phyloP scores from a whole-genome alignment of 371 early-diverging fungal genomes.

The Saksenaea vasiformis region DNA sequence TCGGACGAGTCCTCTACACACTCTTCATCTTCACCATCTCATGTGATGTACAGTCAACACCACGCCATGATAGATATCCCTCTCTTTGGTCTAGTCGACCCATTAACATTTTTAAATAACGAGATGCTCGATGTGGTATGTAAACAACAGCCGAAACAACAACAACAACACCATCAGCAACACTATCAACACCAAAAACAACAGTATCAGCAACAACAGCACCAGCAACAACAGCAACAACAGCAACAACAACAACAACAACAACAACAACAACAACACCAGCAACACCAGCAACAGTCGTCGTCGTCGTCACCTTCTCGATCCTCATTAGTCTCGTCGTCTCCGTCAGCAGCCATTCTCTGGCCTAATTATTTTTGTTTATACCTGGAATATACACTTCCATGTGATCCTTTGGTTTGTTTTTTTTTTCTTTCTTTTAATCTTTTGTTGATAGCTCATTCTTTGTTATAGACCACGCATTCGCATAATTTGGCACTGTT shows the following conservation, averaged over 20 bases:
- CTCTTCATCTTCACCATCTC: conserved; percentile 42
- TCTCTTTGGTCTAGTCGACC: neutral
- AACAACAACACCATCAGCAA: conserved; percentile 22
- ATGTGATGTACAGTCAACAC: conserved; percentile 39
- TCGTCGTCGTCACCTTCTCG: neutral
- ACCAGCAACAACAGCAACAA: conserved; percentile 1
- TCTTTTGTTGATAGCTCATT: neutral
- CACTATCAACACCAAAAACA: conserved; percentile 1
- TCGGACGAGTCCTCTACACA: conserved; percentile 51
- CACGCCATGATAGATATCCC: conserved; percentile 2
- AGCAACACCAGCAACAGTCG: conserved; percentile 2
- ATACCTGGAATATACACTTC: conserved; percentile 43
- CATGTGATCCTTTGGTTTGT: conserved; percentile 31
- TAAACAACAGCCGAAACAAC: conserved; percentile 5
- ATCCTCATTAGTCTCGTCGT: conserved; percentile 7
- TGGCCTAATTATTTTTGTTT: conserved; percentile 56
- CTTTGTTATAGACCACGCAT: conserved; percentile 16
- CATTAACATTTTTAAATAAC: neutral
- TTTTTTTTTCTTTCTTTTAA: neutral
- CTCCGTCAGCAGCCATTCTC: neutral
- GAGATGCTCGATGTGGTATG: neutral
- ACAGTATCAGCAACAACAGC: conserved; percentile 4
- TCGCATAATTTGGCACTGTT: conserved; percentile 43
- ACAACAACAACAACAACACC: conserved; percentile 6
- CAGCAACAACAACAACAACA: neutral